A percentile compares a stretch with the other conserved stretches of the same genome.
phyloP scores from a whole-genome alignment of 768 basidiomycete species.

The Tephrocybe sp. region DNA sequence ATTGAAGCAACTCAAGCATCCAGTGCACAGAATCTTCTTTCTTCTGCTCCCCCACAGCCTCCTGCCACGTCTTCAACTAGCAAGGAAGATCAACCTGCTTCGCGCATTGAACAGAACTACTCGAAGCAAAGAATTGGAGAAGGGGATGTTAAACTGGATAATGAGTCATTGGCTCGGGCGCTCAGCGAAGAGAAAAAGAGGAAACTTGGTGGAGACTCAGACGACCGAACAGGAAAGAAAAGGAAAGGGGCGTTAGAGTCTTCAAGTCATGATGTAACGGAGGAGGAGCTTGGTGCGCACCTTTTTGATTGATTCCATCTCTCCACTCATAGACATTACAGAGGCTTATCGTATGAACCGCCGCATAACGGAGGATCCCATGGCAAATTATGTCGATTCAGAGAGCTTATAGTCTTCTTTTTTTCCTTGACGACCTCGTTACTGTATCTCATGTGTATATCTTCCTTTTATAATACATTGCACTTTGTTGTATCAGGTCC shows the following conservation, averaged over 20 bases:
- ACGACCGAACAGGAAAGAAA: conserved; percentile 60
- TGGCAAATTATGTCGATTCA: conserved; percentile 85
- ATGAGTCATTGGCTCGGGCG: conserved; percentile 65
- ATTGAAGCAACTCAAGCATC: conserved; percentile 79
- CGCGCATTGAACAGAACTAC: conserved; percentile 63
- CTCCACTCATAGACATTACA: conserved; percentile 31
- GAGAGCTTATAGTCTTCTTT: conserved; percentile 24
- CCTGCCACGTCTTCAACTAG: conserved; percentile 23
- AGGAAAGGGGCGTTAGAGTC: conserved; percentile 46
- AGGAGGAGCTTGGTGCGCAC: conserved; percentile 72
- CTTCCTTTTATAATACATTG: no score
- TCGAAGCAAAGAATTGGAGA: conserved; percentile 81
- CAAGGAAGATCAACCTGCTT: conserved; percentile 22
- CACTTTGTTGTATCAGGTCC: no score
- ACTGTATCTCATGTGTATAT: background rate
- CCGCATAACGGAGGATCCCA: conserved; percentile 80
- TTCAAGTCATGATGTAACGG: conserved; percentile 77
- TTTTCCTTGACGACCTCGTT: background rate
- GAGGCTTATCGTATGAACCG: conserved; percentile 91
- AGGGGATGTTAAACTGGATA: conserved; percentile 74
- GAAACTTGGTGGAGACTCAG: conserved; percentile 58
- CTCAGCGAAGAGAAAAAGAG: conserved; percentile 80
- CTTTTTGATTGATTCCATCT: conserved; percentile 21
- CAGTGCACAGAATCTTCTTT: conserved; percentile 64
- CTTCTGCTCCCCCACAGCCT: conserved; percentile 29